Evolutionary conservation across 257 asterid species (phyloP), one percentile per base, ranked within the genome.

Genomic region (Thymus mandschuricus): DNA sequence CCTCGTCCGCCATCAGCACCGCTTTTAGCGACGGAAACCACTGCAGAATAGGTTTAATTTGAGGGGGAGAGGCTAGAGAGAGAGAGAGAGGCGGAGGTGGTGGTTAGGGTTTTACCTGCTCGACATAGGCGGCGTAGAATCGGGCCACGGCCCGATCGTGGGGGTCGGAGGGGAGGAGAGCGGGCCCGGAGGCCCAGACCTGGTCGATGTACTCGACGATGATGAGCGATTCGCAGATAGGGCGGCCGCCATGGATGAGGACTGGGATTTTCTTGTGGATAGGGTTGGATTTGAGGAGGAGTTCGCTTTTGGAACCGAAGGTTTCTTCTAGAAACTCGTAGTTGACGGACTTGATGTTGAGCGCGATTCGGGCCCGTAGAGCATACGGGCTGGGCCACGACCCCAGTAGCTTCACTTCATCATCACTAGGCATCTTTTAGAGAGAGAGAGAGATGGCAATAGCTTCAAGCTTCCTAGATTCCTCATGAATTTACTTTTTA

Each of bases 161-260:
- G 33, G 84, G 81, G 57, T 80, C 84, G 4, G 78, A 67, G 58
- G 81, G 81, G 6, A 80, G 73, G 21, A 80, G 68, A 29, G 58
- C 12, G 1, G 70, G 78, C 3, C 64, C 43, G 2, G 63, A 9
- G 56, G 10, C 3, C 84, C 81, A 80, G 1, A 33, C 35, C 0
- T 80, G 74, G 5, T 80, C 81, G 15, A 76, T 72, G 76, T 80
- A 76, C 10, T 76, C 57, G 31, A 76, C 9, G 28, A 80, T 80
- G 35, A 76, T 5, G 31, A 76, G 73, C 0, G 84, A 80, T 35
- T 80, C 84, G 45, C 68, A 68, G 3, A 80, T 27, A 6, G 79
- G 60, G 28, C 55, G 60, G 0, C 54, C 63, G 10, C 15, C 70
- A 51, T 63, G 81, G 45, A 80, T 28, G 2, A 80, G 69, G 27